These are phyloP conservation scores for Saturnispora diversa DNA, from an alignment of 805 yeast species.

Conservation along the genomic window DNA sequence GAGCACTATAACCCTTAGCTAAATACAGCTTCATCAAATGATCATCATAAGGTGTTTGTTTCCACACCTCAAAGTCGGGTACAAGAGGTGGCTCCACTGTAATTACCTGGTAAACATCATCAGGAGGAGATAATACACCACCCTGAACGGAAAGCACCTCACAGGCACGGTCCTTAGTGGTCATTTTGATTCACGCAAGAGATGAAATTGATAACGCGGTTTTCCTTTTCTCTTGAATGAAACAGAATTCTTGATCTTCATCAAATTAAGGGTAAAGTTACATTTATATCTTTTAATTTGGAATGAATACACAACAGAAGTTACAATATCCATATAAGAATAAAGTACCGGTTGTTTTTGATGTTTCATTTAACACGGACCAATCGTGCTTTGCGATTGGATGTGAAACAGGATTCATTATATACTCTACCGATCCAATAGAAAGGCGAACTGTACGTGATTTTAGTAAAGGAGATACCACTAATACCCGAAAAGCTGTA, in stretches of 20 bases:
- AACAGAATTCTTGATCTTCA: too few species aligned
- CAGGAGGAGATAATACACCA: constrained; percentile 23
- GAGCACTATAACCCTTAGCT: constrained; percentile 64
- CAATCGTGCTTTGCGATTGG: constrained; percentile 84
- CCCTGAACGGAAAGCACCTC: constrained; percentile 9
- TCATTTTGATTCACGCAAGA: not conserved
- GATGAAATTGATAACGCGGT: constrained; percentile 3
- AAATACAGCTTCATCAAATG: constrained; percentile 44
- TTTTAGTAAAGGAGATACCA: too few species aligned
- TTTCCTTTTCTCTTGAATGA: too few species aligned
- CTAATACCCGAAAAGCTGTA: too few species aligned
- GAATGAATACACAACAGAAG: constrained; percentile 30
- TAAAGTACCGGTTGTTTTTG: constrained; percentile 22
- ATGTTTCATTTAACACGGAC: constrained; percentile 79
- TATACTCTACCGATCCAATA: constrained; percentile 82
- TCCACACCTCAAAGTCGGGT: constrained; percentile 74
- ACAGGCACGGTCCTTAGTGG: constrained; percentile 1
- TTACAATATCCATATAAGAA: constrained; percentile 17
- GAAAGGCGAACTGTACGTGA: constrained; percentile 61
- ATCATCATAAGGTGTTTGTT: constrained; percentile 48
- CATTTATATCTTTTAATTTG: too few species aligned
- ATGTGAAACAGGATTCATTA: constrained; percentile 72
- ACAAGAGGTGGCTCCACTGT: constrained; percentile 24
- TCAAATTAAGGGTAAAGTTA: too few species aligned
- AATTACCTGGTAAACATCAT: constrained; percentile 27